These are phyloP conservation scores for Solanum medicagineum DNA, from an alignment of 257 asterid species.

Conservation along the genomic window DNA sequence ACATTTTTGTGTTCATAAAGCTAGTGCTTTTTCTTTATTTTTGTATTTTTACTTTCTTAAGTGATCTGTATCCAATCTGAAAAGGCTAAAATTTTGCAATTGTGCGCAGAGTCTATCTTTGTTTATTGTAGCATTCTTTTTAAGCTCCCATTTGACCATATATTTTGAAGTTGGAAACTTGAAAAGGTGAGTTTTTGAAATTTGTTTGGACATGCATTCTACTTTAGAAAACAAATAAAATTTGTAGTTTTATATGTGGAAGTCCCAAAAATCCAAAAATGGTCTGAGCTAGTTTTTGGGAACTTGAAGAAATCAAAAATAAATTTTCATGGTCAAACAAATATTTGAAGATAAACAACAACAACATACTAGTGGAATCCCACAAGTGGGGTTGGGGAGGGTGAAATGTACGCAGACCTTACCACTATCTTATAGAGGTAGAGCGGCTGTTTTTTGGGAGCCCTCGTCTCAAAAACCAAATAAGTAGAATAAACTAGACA, in stretches of 20 bases:
- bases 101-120: not conserved
- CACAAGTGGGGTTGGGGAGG: no score
- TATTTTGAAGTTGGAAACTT: not conserved
- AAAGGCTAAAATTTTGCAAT: not conserved
- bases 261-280: not conserved
- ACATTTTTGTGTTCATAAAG: not conserved
- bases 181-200: not conserved
- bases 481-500: no score
- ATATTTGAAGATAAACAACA: not conserved
- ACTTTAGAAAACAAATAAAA: not conserved
- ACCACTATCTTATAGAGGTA: no score
- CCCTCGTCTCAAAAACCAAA: no score
- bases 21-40: not conserved
- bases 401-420: no score
- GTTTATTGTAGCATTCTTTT: not conserved
- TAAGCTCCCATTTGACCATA: not conserved
- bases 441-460: rapidly evolving
- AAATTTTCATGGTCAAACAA: not conserved
- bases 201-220: not conserved
- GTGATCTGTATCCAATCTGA: not conserved
- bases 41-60: not conserved
- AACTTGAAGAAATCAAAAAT: not conserved
- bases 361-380: no score
- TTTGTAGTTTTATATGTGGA: not conserved
- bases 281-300: not conserved